Base-by-base conservation (phyloP, 306 rosid species). In the Hylodesmum podocarpum region DNA sequence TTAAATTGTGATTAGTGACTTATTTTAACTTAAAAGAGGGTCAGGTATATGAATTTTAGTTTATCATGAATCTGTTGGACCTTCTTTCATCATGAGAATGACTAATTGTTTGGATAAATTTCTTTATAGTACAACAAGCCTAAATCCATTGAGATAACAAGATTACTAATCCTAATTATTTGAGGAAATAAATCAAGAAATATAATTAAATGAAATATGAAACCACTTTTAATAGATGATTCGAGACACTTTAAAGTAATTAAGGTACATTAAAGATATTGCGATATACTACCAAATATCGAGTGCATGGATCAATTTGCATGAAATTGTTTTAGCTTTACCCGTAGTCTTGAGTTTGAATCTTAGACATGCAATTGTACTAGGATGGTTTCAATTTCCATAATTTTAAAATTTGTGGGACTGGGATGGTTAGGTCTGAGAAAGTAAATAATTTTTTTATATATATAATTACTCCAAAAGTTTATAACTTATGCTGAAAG, bases 341-440 rank as follows among this genome's bases (percentile, higher is more conserved):
- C n/a, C n/a, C n/a, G n/a, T n/a, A n/a, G n/a, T n/a, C n/a, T n/a
- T n/a, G n/a, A n/a, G n/a, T n/a, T n/a, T n/a, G n/a, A n/a, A n/a
- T n/a, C n/a, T n/a, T n/a, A n/a, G n/a, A n/a, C n/a, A n/a, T n/a
- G n/a, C n/a, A n/a, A n/a, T n/a, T n/a, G n/a, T n/a, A n/a, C n/a
- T n/a, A n/a, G n/a, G n/a, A n/a, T n/a, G n/a, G n/a, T 58, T 54
- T 40, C 18, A 19, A 25, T 77, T 57, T 54, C 39, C 18, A 15
- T 65, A 18, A 54, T 51, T 75, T 39, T 59, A 8, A 18, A 44
- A 21, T 67, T 66, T 77, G 47, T 76, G n/a, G 18, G 39, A 39
- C 57, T 11, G n/a, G 62, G 16, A 51, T 24, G 31, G 25, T 78
- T 10, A n/a, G 21, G 53, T 4, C 21, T 50, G 75, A 19, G 31